A percentile compares a stretch with the other conserved stretches of the same genome.
Evolutionary conservation across 176 grass and related monocot species (phyloP).

Genomic region (Microstegium vimineum): DNA sequence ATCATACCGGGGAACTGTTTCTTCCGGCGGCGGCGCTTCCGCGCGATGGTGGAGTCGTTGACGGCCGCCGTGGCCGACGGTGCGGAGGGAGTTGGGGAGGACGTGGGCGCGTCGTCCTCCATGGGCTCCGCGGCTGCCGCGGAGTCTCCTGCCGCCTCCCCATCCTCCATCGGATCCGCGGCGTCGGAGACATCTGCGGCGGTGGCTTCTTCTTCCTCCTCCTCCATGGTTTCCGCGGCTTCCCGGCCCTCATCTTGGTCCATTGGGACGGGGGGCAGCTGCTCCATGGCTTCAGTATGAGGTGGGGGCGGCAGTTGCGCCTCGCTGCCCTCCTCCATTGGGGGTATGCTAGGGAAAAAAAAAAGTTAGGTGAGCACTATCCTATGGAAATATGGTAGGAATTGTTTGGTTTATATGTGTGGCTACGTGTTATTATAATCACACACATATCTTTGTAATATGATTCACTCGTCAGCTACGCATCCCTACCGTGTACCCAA

Average conservation of each 20-base stretch:
- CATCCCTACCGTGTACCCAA: no score
- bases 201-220: constrained; percentile 39
- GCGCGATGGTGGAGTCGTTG: constrained; percentile 36
- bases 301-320: not conserved
- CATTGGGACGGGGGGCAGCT: constrained; percentile 8
- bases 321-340: constrained; percentile 33
- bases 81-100: constrained; percentile 42
- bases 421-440: no score
- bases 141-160: constrained; percentile 8
- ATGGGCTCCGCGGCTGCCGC: constrained; percentile 15
- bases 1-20: constrained; percentile 97
- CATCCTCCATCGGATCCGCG: constrained; percentile 39
- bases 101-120: constrained; percentile 61
- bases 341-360: no score
- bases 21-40: constrained; percentile 86
- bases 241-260: constrained; percentile 27
- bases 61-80: constrained; percentile 30
- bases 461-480: no score
- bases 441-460: no score
- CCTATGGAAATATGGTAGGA: no score
- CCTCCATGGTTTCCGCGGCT: constrained; percentile 45
- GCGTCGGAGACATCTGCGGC: constrained; percentile 15
- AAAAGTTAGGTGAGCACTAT: no score
- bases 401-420: no score
- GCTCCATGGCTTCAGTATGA: not conserved